Base-by-base conservation (phyloP, 2,329 filamentous ascomycete genomes). In the Cylindrodendrum hubeiense region DNA sequence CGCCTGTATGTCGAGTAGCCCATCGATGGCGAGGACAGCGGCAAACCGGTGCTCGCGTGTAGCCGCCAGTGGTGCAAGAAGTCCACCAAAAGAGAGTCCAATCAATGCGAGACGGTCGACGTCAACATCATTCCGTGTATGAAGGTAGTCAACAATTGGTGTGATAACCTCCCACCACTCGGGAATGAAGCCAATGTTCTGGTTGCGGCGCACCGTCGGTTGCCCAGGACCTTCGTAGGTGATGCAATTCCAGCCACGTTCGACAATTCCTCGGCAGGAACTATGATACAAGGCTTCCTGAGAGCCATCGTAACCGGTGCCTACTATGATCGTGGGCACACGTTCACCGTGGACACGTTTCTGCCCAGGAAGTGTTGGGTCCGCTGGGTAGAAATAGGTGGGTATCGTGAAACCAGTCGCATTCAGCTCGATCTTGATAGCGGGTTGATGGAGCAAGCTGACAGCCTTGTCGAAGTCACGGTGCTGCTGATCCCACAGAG, bases 221-320 rank as follows among this genome's bases (percentile, higher is more conserved):
- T 65, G 63, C 2, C 63, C 63, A 3, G 63, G 63, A 13, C 63
- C 63, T 21, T 65, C 63, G 28, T 65, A 65, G 6, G 47, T 58
- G 47, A 65, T 58, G 22, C 57, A 65, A n/a, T 65, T 82, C 67
- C 76, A 81, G 9, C 82, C 82, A 1, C 81, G 75, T 15, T 76
- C 74, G 7, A 83, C 66, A 0, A 77, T 77, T 0, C 76, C 69
- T 2, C 72, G 68, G n/a, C 75, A 81, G 5, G 74, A 69, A 7
- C 70, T 37, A 56, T 84, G 82, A 53, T 79, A 79, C n/a, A 80
- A 71, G 24, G 83, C 81, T 58, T 84, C 81, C 61, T 82, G 80
- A 0, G 77, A 71, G 6, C 77, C 80, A 52, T 84, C 82, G 54
- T 77, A 82, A 9, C 82, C 80, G 41, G 75, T 81, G 26, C 80